A percentile compares a stretch with the other conserved stretches of the same genome.
Conservation (phyloP, 495 filamentous ascomycete genomes). For the Penicillium manginii region DNA sequence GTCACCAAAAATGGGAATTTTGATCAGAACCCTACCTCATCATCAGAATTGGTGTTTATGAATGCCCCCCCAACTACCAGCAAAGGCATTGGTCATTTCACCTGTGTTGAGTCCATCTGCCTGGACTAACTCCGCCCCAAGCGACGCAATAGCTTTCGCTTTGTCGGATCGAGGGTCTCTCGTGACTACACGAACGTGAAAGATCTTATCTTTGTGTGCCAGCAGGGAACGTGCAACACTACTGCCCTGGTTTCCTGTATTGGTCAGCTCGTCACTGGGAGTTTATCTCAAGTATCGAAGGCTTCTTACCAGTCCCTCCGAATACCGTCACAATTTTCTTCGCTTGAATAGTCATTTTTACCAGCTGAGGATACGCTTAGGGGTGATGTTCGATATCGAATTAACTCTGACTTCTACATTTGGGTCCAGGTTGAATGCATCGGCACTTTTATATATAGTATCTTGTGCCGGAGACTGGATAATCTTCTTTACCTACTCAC, state of each 20-base stretch:
- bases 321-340: neutral
- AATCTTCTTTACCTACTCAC: too few relatives aligned
- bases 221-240: neutral
- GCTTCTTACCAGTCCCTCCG: neutral
- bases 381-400: too few relatives aligned
- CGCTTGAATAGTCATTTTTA: neutral
- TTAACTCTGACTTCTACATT: too few relatives aligned
- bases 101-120: neutral
- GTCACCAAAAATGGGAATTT: neutral
- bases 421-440: too few relatives aligned
- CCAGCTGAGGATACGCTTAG: too few relatives aligned
- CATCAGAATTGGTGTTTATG: slow-evolving; percentile 3
- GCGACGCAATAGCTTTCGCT: neutral
- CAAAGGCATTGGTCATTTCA: neutral
- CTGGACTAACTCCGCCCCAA: neutral
- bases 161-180: neutral
- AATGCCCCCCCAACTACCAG: neutral
- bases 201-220: neutral
- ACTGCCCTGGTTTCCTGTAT: neutral
- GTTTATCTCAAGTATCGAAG: neutral
- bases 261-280: neutral
- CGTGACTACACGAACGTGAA: neutral
- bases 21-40: neutral
- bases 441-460: too few relatives aligned
- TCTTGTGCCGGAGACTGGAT: too few relatives aligned